A percentile compares a stretch with the other conserved stretches of the same genome.
phyloP scores from a whole-genome alignment of 2,329 filamentous ascomycete species.

The Microthyrium microscopicum region DNA sequence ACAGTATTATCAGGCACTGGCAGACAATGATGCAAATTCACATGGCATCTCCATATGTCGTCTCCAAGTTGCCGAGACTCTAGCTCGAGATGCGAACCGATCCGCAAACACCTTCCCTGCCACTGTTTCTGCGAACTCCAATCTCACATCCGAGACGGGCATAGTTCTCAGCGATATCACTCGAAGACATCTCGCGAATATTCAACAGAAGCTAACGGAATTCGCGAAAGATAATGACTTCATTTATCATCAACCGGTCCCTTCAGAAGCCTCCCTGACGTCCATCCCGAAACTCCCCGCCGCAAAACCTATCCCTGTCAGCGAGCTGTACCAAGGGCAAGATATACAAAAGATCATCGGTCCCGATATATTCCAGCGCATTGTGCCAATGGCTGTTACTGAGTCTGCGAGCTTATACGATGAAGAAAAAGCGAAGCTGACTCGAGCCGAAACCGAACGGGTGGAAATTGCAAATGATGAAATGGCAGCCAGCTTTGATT shows the following conservation, averaged over 20 bases:
- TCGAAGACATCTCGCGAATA: constrained; percentile 62
- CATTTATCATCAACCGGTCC: constrained; percentile 89
- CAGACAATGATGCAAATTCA: constrained; percentile 75
- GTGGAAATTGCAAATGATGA: constrained; percentile 88
- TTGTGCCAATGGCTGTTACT: constrained; percentile 88
- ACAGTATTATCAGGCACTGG: constrained; percentile 83
- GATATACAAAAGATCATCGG: constrained; percentile 96
- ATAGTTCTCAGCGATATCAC: constrained; percentile 59
- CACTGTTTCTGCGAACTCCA: constrained; percentile 63
- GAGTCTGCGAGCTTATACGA: constrained; percentile 95
- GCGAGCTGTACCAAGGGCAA: constrained; percentile 89
- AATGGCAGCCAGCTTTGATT: constrained; percentile 89
- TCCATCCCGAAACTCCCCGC: constrained; percentile 82
- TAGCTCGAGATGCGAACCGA: constrained; percentile 62
- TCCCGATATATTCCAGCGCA: constrained; percentile 90
- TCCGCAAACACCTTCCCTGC: constrained; percentile 65
- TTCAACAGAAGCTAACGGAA: constrained; percentile 64
- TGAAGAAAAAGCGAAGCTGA: constrained; percentile 92
- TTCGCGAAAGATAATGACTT: constrained; percentile 90
- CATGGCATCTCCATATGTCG: constrained; percentile 75
- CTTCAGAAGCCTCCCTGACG: constrained; percentile 64
- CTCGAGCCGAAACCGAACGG: constrained; percentile 82
- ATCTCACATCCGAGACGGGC: constrained; percentile 67
- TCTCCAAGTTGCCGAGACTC: constrained; percentile 61
- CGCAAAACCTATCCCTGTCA: constrained; percentile 92